A percentile compares a stretch with the other conserved stretches of the same genome.
These are phyloP conservation scores for Plectranthus barbatus DNA, from an alignment of 257 asterid genomes.

Conservation along the genomic window DNA sequence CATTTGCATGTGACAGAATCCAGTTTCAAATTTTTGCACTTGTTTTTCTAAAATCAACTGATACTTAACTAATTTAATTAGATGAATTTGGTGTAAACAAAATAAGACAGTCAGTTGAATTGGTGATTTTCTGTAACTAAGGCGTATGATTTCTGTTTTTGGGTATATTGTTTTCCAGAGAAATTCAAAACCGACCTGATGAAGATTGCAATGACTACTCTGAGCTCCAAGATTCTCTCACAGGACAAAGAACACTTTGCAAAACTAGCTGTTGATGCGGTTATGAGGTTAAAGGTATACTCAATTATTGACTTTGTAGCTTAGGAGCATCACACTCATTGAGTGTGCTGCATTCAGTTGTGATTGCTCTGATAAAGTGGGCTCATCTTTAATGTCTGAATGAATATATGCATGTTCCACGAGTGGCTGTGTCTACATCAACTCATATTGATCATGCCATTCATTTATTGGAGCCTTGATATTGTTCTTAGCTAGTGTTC, in stretches of 20 bases:
- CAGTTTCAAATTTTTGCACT: not conserved
- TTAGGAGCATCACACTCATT: not conserved
- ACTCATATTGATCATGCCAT: not conserved
- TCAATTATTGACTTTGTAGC: not conserved
- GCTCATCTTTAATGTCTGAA: not conserved
- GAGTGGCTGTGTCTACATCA: not conserved
- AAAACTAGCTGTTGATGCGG: constrained; percentile 81
- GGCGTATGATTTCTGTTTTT: not conserved
- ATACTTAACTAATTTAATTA: not conserved
- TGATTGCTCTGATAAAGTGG: not conserved
- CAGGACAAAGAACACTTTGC: constrained; percentile 93
- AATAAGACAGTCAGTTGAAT: not conserved
- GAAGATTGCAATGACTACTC: constrained; percentile 90
- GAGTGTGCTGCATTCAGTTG: not conserved
- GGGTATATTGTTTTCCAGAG: constrained; percentile 32
- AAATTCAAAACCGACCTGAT: constrained; percentile 63
- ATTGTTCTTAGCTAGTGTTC: not conserved
- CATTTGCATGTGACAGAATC: not conserved
- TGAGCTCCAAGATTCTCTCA: constrained; percentile 88
- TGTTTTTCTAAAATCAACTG: not conserved
- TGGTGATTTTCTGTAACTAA: not conserved
- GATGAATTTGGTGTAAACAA: not conserved
- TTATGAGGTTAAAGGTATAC: constrained; percentile 75
- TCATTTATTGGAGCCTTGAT: not conserved
- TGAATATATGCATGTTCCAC: not conserved